Evolutionary conservation across 2,329 filamentous ascomycete genomes (phyloP).

Genomic region (Colletotrichum filicis): DNA sequence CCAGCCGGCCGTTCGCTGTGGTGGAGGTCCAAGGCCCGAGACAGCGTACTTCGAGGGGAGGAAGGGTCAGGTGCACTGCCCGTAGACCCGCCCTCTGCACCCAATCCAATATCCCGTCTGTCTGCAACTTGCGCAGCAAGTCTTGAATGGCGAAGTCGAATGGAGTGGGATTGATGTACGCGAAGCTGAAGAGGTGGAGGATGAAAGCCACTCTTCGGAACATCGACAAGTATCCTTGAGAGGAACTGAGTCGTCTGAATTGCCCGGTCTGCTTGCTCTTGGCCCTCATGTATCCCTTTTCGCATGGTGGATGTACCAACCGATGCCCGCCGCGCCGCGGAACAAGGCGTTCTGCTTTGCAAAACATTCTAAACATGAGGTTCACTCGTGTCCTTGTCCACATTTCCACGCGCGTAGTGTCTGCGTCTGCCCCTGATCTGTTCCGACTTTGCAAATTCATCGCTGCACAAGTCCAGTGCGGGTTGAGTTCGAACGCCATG

Average conservation of each 20-base stretch:
- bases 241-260: slow-evolving; percentile 16
- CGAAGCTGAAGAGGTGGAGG: slow-evolving; percentile 14
- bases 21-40: slow-evolving; percentile 20
- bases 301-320: background rate
- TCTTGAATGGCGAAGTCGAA: slow-evolving; percentile 18
- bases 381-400: slow-evolving; percentile 35
- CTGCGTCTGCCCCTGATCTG: slow-evolving; percentile 23
- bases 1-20: slow-evolving; percentile 25
- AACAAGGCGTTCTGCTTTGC: slow-evolving; percentile 34
- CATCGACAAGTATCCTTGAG: slow-evolving; percentile 22
- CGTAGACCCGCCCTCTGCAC: slow-evolving; percentile 19
- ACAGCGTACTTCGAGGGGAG: slow-evolving; percentile 12
- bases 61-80: slow-evolving; percentile 22
- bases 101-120: slow-evolving; percentile 1
- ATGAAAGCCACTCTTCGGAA: slow-evolving; percentile 15
- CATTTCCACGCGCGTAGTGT: slow-evolving; percentile 32
- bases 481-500: slow-evolving; percentile 30
- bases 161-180: slow-evolving; percentile 20
- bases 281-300: slow-evolving; percentile 9
- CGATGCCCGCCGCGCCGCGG: slow-evolving; percentile 26
- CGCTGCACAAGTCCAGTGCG: slow-evolving; percentile 32
- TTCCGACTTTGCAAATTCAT: slow-evolving; percentile 36
- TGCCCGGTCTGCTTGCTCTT: slow-evolving; percentile 10
- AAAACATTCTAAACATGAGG: slow-evolving; percentile 34
- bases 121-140: slow-evolving; percentile 6